These are phyloP conservation scores for Phytophthora nicotianae DNA, from an alignment of 352 stramenopile species.

Conservation along the genomic window DNA sequence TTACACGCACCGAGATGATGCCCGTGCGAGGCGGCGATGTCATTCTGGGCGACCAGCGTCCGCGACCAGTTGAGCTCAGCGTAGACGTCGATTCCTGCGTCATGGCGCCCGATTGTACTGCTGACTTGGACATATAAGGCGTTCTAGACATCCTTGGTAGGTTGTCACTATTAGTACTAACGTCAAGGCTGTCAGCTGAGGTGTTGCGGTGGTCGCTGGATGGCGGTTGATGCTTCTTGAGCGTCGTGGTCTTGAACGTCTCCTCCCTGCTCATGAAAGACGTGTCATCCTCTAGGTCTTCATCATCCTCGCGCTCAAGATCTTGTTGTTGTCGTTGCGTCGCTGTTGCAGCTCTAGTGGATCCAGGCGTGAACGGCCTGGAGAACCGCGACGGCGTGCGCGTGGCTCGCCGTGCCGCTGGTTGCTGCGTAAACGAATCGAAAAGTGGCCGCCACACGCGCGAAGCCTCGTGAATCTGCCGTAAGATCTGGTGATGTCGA, in stretches of 20 bases:
- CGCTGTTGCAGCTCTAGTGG: conserved; percentile 7
- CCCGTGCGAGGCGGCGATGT: conserved; percentile 59
- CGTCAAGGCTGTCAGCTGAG: conserved; percentile 53
- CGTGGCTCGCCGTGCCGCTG: conserved; percentile 42
- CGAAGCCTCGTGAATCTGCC: conserved; percentile 74
- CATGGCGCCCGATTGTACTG: conserved; percentile 30
- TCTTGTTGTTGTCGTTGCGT: conserved; percentile 22
- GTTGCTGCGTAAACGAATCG: conserved; percentile 64
- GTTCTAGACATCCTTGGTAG: conserved; percentile 69
- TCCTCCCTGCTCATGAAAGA: conserved; percentile 58
- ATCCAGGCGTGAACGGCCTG: conserved; percentile 32
- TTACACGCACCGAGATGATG: conserved; percentile 48
- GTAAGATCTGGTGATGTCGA: conserved; percentile 76
- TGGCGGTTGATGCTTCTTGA: conserved; percentile 42
- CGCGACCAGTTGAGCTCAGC: conserved; percentile 52
- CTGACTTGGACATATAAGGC: conserved; percentile 60
- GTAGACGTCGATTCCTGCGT: conserved; percentile 47
- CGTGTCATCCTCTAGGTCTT: conserved; percentile 41
- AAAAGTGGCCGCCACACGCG: conserved; percentile 83
- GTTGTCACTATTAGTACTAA: conserved; percentile 68
- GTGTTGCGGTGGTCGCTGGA: conserved; percentile 22
- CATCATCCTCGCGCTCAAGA: conserved; percentile 12
- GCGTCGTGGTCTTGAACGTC: conserved; percentile 79
- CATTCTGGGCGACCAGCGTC: conserved; percentile 61
- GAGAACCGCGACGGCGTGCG: conserved; percentile 49